A percentile compares a stretch with the other conserved stretches of the same genome.
These are phyloP conservation scores for Leccinum disarticulatum DNA, from an alignment of 768 basidiomycete species.

Conservation along the genomic window DNA sequence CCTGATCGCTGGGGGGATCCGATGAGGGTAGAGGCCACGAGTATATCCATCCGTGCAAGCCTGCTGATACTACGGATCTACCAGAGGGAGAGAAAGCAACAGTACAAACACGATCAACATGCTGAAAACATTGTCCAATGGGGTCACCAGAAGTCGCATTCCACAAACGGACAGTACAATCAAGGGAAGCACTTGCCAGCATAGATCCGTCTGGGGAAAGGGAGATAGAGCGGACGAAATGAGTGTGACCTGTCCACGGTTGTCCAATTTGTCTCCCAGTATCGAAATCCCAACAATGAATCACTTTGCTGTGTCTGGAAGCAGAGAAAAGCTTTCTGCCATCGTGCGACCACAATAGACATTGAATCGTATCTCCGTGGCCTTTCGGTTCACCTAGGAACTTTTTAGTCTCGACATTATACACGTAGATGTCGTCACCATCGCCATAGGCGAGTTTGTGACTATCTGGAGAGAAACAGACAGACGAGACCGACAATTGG, in stretches of 20 bases:
- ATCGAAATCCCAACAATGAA: constrained; percentile 7
- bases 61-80: neutral
- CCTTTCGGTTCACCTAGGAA: neutral
- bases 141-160: neutral
- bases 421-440: neutral
- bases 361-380: neutral
- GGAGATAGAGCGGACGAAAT: neutral
- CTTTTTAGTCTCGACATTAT: neutral
- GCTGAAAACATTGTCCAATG: constrained; percentile 1
- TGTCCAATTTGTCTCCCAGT: constrained; percentile 5
- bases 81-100: neutral
- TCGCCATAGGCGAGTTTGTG: constrained; percentile 1
- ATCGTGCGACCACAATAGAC: constrained; percentile 15
- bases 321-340: constrained; percentile 11
- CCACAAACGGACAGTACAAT: constrained; percentile 13
- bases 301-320: neutral
- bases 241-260: constrained; percentile 17
- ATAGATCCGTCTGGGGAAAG: constrained; percentile 7
- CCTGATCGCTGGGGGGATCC: neutral
- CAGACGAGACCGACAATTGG: too few species aligned
- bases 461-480: constrained; percentile 5
- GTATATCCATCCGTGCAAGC: neutral
- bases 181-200: constrained; percentile 8
- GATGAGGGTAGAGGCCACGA: neutral
- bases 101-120: neutral